Percentiles rank a stretch among this genome's conserved stretches.
Conservation (phyloP, 1,284 basidiomycete genomes). For the Dichomitus squalens region DNA sequence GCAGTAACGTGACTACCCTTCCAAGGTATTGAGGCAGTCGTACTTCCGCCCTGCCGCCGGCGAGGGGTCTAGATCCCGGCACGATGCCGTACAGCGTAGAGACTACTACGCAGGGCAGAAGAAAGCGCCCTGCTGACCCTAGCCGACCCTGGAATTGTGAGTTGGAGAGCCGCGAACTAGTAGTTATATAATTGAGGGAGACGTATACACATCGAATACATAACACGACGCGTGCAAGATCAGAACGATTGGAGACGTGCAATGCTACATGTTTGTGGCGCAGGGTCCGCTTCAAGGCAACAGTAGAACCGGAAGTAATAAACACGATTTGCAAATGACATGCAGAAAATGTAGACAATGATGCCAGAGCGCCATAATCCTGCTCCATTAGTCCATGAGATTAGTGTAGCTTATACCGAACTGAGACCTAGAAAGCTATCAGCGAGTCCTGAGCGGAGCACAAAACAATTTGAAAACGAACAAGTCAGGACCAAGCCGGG, state of each 20-base stretch:
- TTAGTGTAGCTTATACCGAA: background rate
- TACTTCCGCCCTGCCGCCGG: background rate
- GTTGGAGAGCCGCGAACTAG: background rate
- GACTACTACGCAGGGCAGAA: background rate
- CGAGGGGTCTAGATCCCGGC: background rate
- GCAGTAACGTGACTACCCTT: background rate
- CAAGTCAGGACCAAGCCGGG: background rate
- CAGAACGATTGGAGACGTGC: background rate
- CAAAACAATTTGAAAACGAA: background rate
- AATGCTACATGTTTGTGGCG: background rate
- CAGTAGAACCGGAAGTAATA: background rate
- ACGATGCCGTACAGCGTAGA: background rate
- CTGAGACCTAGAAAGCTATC: background rate
- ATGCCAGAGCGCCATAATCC: too few species aligned
- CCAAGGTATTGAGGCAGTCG: background rate
- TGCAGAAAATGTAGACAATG: background rate
- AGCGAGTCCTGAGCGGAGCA: background rate
- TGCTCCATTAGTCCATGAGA: constrained; percentile 3
- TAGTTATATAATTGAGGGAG: background rate
- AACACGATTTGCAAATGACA: background rate
- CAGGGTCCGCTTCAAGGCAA: background rate
- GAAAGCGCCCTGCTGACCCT: background rate
- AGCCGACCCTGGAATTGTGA: background rate
- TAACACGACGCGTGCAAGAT: background rate
- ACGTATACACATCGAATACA: background rate